Evolutionary conservation across 306 rosid genomes (phyloP).

Genomic region (Pyrus bretschneideri): DNA sequence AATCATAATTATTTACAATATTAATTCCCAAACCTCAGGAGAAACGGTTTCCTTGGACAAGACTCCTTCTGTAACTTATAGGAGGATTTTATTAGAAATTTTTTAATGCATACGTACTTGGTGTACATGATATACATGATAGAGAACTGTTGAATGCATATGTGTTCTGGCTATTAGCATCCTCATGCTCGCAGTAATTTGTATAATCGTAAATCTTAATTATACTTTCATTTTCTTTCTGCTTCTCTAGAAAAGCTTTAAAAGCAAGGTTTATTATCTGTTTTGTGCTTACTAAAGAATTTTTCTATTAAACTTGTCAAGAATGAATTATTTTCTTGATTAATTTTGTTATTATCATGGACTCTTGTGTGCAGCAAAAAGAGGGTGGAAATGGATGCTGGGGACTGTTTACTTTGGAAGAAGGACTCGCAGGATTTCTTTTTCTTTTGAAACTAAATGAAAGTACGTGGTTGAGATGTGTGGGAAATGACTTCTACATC

Average conservation of each 20-base stretch:
- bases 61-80: no score
- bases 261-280: slow-evolving; percentile 5
- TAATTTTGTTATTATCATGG: neutral
- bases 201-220: neutral
- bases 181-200: neutral
- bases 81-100: neutral
- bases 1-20: no score
- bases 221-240: neutral
- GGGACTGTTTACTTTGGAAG: slow-evolving; percentile 57
- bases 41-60: no score
- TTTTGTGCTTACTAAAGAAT: neutral
- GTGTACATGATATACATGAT: neutral
- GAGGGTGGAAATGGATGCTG: slow-evolving; percentile 54
- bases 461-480: slow-evolving; percentile 55
- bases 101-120: neutral
- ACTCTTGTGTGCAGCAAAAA: slow-evolving; percentile 51
- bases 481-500: slow-evolving; percentile 70
- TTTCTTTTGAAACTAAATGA: slow-evolving; percentile 75
- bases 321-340: neutral
- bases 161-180: slow-evolving; percentile 7
- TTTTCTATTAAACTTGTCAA: neutral
- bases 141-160: neutral
- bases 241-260: slow-evolving; percentile 1
- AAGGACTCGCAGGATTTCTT: slow-evolving; percentile 67
- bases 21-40: no score